Base-by-base conservation (phyloP, 345 rosid species). In the Orychophragmus violaceus region DNA sequence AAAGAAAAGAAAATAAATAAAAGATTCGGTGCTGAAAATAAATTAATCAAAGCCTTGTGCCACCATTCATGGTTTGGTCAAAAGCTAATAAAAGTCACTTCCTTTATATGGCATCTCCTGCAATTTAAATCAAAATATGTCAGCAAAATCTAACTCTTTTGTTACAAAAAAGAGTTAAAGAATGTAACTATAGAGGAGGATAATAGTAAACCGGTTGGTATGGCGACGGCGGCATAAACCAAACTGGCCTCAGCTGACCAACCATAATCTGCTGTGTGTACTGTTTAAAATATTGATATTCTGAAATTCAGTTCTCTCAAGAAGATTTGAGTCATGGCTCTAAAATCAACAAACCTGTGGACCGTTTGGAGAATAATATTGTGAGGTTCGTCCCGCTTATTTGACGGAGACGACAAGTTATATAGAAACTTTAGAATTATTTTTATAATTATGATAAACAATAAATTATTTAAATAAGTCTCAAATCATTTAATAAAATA, bases 331-430 rank as follows among this genome's bases (percentile, higher is more conserved):
- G 48, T 33, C 8, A 45, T 55, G 49, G 9, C n/a, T 53, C 17
- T 44, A 28, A 32, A 9, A 22, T 21, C 11, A 33, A 13, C 16
- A 33, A 64, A 93, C 94, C 89, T 85, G 97, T 65, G 77, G 72
- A 65, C 87, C 82, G 76, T 79, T 82, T 44, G 87, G 90, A 55
- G 86, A 83, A 60, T 81, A 81, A 78, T n/a, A n/a, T n/a, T n/a
- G n/a, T n/a, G n/a, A n/a, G n/a, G n/a, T n/a, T n/a, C n/a, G n/a
- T n/a, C n/a, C n/a, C n/a, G n/a, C n/a, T n/a, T n/a, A n/a, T n/a
- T n/a, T n/a, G n/a, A n/a, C n/a, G n/a, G n/a, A n/a, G n/a, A n/a
- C n/a, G n/a, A n/a, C n/a, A n/a, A n/a, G n/a, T n/a, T n/a, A n/a
- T n/a, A n/a, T n/a, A n/a, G n/a, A n/a, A n/a, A n/a, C n/a, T n/a